A percentile compares a stretch with the other conserved stretches of the same genome.
phyloP scores from a whole-genome alignment of 2,329 filamentous ascomycete genomes.

The Dactylella cylindrospora region DNA sequence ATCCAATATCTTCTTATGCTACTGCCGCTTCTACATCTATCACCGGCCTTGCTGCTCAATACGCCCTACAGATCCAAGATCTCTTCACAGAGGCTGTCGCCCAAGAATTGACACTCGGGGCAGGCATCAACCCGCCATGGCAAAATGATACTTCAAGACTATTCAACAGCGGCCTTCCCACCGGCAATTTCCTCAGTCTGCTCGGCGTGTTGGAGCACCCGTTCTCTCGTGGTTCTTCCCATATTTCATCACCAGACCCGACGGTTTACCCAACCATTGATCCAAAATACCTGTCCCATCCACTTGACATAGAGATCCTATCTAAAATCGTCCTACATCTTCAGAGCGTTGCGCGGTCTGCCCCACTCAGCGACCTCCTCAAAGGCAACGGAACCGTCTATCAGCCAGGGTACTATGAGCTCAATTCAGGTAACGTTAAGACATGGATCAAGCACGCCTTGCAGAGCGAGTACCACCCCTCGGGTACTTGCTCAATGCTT shows the following conservation, averaged over 20 bases:
- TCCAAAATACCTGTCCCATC: conserved; percentile 61
- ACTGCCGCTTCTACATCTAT: neutral
- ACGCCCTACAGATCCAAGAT: conserved; percentile 22
- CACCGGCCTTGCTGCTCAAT: conserved; percentile 4
- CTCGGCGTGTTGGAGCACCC: conserved; percentile 57
- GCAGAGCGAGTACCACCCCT: conserved; percentile 49
- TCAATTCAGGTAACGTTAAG: conserved; percentile 50
- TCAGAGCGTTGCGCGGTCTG: conserved; percentile 22
- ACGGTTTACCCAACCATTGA: conserved; percentile 60
- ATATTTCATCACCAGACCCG: conserved; percentile 59
- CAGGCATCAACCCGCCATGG: conserved; percentile 28
- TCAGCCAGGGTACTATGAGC: conserved; percentile 27
- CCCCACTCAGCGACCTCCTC: conserved; percentile 24
- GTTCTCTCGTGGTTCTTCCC: conserved; percentile 63
- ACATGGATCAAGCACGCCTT: conserved; percentile 51
- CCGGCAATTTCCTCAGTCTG: conserved; percentile 19
- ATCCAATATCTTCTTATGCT: neutral
- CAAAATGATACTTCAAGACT: conserved; percentile 31
- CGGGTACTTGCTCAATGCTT: conserved; percentile 51
- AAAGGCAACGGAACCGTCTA: conserved; percentile 32
- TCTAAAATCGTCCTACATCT: conserved; percentile 32
- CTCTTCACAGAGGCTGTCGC: conserved; percentile 23
- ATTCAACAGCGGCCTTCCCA: conserved; percentile 23
- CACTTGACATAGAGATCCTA: conserved; percentile 57
- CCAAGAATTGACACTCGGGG: conserved; percentile 24